Base-by-base conservation (phyloP, 805 yeast genomes). In the Hermanozyma aechmeae region DNA sequence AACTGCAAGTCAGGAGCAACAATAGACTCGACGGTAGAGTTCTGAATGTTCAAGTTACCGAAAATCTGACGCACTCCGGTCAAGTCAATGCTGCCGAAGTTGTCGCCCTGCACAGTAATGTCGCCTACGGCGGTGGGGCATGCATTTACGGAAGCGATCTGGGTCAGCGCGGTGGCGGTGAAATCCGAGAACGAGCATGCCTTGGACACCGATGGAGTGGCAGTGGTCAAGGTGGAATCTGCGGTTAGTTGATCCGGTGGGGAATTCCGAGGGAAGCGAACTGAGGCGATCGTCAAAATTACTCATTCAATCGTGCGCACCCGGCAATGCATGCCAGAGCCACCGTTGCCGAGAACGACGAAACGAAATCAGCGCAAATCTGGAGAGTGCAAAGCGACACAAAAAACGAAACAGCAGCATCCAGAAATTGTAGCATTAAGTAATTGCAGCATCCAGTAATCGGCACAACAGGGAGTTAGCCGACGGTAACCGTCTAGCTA, bases 71-170 rank as follows among this genome's bases (percentile, higher is more conserved):
- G 36, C 43, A 87, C 80, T 41, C 81, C 83, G 51, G 79, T 78
- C 48, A 92, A 65, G 34, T 77, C 68, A 43, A 79, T 78, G 35
- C 71, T 44, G 41, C 75, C 77, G 37, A 79, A 57, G 13, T 38
- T 43, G 39, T 60, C 66, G 62, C 87, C 87, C 33, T 69, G 50
- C 51, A 89, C 69, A 60, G 65, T 56, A 46, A 92, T 63, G 55
- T 78, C 78, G 70, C 96, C 97, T 40, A 72, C 71, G 43, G 92
- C 68, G 38, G 85, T 80, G 22, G 71, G 57, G 74, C 98, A 92
- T 26, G 76, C 66, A 28, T 83, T 58, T 31, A 80, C 71, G 16
- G 56, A 49, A 47, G 85, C 94, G 51, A 89, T 74, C 44, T 85
- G 87, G 18, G 81, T 46, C 60, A 86, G 85, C 24, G 77, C 73